A percentile compares a stretch with the other conserved stretches of the same genome.
phyloP scores from a whole-genome alignment of 331 rosid genomes.

The Prunus yedoensis region DNA sequence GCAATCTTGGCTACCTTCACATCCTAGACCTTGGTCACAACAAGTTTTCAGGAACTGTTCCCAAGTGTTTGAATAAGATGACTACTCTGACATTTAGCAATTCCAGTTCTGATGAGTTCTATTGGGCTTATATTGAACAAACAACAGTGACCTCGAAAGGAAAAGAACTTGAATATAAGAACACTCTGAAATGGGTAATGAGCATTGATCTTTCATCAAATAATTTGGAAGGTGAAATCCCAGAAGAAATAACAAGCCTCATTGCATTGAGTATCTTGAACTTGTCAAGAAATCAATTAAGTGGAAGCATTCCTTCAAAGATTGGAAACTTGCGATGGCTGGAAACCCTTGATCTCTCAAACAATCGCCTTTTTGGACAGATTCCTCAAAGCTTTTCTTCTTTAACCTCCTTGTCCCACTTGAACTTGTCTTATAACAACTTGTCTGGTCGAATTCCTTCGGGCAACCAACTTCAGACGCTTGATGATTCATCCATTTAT shows the following conservation, averaged over 20 bases:
- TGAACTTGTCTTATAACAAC: neutral
- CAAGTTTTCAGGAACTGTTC: too few species aligned
- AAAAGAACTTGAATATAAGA: too few species aligned
- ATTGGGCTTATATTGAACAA: too few species aligned
- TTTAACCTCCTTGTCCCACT: neutral
- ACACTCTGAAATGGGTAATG: too few species aligned
- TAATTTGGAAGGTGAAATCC: slow-evolving; percentile 14
- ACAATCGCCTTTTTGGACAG: neutral
- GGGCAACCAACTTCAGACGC: slow-evolving; percentile 5
- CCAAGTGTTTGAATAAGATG: too few species aligned
- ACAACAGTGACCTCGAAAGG: too few species aligned
- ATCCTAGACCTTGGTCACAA: too few species aligned
- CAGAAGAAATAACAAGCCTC: slow-evolving; percentile 8
- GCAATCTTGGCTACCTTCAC: too few species aligned
- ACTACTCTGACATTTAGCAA: too few species aligned
- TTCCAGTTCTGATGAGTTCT: too few species aligned
- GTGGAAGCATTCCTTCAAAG: slow-evolving; percentile 9
- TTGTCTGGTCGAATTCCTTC: neutral
- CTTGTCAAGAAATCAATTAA: slow-evolving; percentile 18
- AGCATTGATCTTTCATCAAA: slow-evolving; percentile 23
- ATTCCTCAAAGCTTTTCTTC: slow-evolving; percentile 4
- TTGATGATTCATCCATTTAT: neutral
- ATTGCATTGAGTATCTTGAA: slow-evolving; percentile 2
- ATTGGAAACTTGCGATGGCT: neutral
- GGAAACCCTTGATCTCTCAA: slow-evolving; percentile 12